Percentiles rank a stretch among this genome's conserved stretches.
Conservation (phyloP, 257 asterid species). For the Nyctanthes arbortristis region DNA sequence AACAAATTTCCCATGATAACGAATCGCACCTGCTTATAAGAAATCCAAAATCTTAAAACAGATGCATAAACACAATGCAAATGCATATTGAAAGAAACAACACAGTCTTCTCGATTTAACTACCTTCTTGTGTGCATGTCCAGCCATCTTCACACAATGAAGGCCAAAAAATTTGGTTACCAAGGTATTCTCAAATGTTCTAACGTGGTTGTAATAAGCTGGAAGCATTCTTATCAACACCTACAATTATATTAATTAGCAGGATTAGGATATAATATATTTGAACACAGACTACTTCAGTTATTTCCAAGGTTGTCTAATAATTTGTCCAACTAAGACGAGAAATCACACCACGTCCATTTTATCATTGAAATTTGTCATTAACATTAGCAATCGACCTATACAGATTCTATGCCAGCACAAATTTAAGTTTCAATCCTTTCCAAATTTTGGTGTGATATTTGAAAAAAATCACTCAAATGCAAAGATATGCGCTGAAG, state of each 20-base stretch:
- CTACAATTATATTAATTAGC: conserved; percentile 10
- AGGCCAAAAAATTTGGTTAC: conserved; percentile 48
- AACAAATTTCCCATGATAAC: conserved; percentile 35
- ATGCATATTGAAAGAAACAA: neutral
- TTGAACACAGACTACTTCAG: neutral
- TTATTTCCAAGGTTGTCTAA: neutral
- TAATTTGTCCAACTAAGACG: too few species aligned
- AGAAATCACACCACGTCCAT: neutral
- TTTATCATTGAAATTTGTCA: neutral
- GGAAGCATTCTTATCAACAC: conserved; percentile 47
- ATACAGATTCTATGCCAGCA: neutral
- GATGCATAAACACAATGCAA: neutral
- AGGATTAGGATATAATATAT: neutral
- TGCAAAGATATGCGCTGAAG: too few species aligned
- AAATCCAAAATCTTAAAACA: neutral
- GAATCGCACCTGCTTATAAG: conserved; percentile 26
- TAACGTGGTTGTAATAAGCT: conserved; percentile 48
- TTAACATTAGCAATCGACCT: neutral
- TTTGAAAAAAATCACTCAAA: too few species aligned
- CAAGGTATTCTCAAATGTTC: conserved; percentile 37
- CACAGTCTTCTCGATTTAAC: neutral
- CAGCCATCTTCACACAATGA: conserved; percentile 45
- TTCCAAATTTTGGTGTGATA: too few species aligned
- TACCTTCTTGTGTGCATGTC: conserved; percentile 41
- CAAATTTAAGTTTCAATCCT: too few species aligned